Evolutionary conservation across 164 flowering plant genomes (phyloP).

Genomic region (Litsea cubeba): DNA sequence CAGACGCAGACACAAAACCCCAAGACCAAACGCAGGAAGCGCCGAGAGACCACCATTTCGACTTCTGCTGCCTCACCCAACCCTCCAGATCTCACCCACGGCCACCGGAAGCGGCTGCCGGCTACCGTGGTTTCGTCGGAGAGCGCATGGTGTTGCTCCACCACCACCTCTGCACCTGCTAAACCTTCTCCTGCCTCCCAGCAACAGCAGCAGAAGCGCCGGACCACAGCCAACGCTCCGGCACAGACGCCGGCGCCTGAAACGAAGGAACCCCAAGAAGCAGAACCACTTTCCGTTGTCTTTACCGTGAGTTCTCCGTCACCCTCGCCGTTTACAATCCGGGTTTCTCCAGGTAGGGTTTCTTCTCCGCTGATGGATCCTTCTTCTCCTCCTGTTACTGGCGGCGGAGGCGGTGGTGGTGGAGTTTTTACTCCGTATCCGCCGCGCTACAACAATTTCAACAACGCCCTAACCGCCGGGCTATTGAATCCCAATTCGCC

Average conservation of each 20-base stretch:
- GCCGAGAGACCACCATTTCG: conserved; percentile 61
- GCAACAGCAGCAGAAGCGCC: neutral
- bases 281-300: conserved; percentile 3
- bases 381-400: conserved; percentile 11
- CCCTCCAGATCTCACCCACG: conserved; percentile 7
- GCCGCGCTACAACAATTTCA: conserved; percentile 64
- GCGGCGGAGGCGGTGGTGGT: conserved; percentile 4
- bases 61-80: conserved; percentile 23
- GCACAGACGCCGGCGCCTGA: neutral
- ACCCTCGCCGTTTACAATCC: conserved; percentile 28
- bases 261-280: neutral
- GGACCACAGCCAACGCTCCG: neutral
- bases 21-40: conserved; percentile 64
- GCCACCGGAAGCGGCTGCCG: conserved; percentile 15
- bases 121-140: conserved; percentile 38
- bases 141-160: conserved; percentile 47
- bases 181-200: conserved; percentile 2
- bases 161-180: conserved; percentile 13
- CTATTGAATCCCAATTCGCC: conserved; percentile 86
- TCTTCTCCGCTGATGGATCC: conserved; percentile 47
- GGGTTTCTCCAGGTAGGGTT: conserved; percentile 37
- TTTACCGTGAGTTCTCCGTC: conserved; percentile 8
- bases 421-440: conserved; percentile 31
- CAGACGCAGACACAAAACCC: conserved; percentile 26
- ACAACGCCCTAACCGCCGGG: conserved; percentile 79